Conservation (phyloP, 164 flowering plant species). For the Euptelea pleiosperma region DNA sequence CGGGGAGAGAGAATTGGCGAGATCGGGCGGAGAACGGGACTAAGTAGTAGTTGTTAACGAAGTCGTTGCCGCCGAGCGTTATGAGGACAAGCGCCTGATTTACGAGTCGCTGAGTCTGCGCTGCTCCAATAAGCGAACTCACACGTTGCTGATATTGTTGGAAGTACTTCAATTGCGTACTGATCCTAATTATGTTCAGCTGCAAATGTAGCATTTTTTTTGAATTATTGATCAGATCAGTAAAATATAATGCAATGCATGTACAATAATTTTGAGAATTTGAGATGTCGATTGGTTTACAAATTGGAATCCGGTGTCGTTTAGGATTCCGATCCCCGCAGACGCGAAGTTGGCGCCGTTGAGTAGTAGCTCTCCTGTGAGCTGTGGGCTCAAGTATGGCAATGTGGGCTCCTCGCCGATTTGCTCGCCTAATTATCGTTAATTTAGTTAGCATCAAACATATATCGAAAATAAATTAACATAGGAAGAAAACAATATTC, state of each 20-base stretch:
- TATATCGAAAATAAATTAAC: neutral
- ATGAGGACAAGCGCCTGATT: constrained; percentile 55
- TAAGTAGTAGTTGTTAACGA: constrained; percentile 78
- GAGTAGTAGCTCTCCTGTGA: constrained; percentile 54
- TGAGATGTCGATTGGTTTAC: constrained; percentile 37
- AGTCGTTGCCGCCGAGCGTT: constrained; percentile 76
- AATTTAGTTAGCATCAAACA: neutral
- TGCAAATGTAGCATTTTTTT: constrained; percentile 33
- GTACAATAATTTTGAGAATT: neutral
- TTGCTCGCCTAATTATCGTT: constrained; percentile 38
- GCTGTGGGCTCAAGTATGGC: constrained; percentile 62
- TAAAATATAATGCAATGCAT: too few species aligned
- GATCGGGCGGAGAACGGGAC: constrained; percentile 51
- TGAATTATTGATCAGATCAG: too few species aligned
- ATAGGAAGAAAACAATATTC: neutral
- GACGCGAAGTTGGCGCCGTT: constrained; percentile 91
- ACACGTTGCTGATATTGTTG: constrained; percentile 51
- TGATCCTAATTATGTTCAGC: constrained; percentile 56
- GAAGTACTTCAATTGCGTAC: constrained; percentile 41
- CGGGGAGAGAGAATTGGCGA: constrained; percentile 46
- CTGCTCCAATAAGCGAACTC: constrained; percentile 37
- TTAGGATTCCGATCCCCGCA: constrained; percentile 83
- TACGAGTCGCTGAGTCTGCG: constrained; percentile 34
- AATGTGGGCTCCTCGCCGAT: constrained; percentile 50
- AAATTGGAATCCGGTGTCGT: constrained; percentile 84